phyloP scores from a whole-genome alignment of 139 green algal genomes.

The Chlorella sp. region DNA sequence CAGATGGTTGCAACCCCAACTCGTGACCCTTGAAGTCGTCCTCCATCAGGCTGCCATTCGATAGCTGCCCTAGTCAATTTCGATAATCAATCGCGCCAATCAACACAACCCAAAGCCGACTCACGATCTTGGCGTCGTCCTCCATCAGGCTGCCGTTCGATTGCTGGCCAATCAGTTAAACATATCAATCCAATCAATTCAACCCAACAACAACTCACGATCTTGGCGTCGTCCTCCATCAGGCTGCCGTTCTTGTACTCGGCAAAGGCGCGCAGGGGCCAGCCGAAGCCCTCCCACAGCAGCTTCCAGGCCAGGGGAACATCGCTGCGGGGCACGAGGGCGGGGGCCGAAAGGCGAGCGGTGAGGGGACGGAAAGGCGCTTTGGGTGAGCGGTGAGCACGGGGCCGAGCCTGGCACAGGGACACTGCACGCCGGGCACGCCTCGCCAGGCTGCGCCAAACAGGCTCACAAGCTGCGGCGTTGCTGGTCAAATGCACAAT shows the following conservation, averaged over 20 bases:
- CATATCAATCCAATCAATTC: neutral
- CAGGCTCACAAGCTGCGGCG: no score
- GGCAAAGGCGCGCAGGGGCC: conserved; percentile 78
- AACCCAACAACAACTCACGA: conserved; percentile 42
- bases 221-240: conserved; percentile 86
- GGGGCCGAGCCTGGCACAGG: no score
- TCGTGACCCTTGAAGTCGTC: conserved; percentile 84
- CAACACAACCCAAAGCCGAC: neutral
- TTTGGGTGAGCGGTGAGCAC: no score
- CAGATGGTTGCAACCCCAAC: no score
- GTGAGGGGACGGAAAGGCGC: no score
- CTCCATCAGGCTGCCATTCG: conserved; percentile 80
- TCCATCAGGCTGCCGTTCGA: conserved; percentile 80
- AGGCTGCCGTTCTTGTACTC: conserved; percentile 84
- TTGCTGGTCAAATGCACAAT: no score
- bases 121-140: conserved; percentile 85
- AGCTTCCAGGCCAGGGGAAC: conserved; percentile 82
- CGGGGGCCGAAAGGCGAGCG: no score
- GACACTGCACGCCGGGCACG: no score
- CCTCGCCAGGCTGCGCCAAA: neutral
- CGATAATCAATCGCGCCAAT: no score
- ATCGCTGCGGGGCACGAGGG: conserved; percentile 62
- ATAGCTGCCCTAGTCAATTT: conserved; percentile 83
- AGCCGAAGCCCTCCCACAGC: conserved; percentile 72
- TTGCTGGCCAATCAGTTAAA: conserved; percentile 84